Conservation (phyloP, 192 early-diverging fungal genomes). For the Piromyces sp. region DNA sequence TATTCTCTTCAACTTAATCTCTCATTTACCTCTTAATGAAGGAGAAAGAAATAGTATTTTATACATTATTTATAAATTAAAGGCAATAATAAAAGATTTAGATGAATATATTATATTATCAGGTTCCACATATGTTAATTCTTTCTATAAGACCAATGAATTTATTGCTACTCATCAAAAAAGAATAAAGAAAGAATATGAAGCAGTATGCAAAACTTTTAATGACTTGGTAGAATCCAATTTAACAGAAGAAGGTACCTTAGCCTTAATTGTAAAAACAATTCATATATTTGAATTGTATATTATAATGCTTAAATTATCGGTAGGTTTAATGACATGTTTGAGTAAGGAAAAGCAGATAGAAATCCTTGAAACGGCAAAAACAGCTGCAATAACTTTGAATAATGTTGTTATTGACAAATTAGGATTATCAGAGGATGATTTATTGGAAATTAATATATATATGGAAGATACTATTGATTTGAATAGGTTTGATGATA, state of each 20-base stretch:
- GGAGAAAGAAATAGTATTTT: neutral
- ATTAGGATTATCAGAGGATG: neutral
- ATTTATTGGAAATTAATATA: neutral
- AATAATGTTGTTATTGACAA: neutral
- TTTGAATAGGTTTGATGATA: neutral
- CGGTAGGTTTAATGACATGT: neutral
- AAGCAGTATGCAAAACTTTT: neutral
- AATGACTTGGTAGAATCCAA: neutral
- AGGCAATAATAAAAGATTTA: neutral
- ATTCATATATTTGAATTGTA: neutral
- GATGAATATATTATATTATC: neutral
- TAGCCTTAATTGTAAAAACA: neutral
- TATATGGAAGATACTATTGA: neutral
- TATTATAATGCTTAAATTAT: neutral
- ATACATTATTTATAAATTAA: neutral
- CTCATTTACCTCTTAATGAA: neutral
- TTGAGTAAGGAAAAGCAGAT: neutral
- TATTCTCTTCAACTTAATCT: neutral
- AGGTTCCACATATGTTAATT: neutral
- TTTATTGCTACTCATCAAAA: neutral
- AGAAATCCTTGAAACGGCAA: neutral
- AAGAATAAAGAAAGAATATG: neutral
- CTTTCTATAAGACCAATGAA: neutral
- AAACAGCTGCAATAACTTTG: neutral
- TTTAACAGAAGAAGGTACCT: neutral